phyloP scores from a whole-genome alignment of 2,329 filamentous ascomycete genomes.

The Aspergillus persii region DNA sequence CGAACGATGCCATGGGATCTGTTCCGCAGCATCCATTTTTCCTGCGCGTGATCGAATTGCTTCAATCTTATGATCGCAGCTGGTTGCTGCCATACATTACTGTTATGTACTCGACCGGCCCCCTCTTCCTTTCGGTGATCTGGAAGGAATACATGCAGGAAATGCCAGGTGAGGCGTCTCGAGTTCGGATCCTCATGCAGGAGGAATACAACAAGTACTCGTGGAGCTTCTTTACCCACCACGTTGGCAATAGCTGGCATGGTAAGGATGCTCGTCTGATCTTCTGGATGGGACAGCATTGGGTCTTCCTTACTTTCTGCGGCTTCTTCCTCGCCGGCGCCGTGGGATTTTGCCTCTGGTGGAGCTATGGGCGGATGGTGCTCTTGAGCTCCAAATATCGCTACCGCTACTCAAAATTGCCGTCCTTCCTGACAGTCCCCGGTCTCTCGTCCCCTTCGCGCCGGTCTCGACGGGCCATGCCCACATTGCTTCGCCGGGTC shows the following conservation, averaged over 20 bases:
- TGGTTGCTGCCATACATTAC: conserved; percentile 73
- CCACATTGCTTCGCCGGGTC: conserved; percentile 36
- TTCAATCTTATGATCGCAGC: conserved; percentile 66
- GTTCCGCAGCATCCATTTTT: conserved; percentile 74
- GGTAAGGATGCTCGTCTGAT: conserved; percentile 62
- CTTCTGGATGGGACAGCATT: conserved; percentile 62
- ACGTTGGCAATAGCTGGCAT: conserved; percentile 66
- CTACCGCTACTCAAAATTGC: conserved; percentile 38
- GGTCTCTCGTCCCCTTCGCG: conserved; percentile 35
- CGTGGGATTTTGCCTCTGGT: conserved; percentile 50
- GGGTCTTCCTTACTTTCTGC: conserved; percentile 53
- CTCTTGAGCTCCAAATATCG: conserved; percentile 41
- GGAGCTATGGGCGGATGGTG: conserved; percentile 49
- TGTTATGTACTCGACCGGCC: conserved; percentile 76
- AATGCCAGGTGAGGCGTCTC: conserved; percentile 43
- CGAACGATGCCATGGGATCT: conserved; percentile 76
- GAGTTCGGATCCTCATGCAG: conserved; percentile 66
- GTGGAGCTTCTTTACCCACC: conserved; percentile 71
- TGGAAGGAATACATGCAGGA: conserved; percentile 69
- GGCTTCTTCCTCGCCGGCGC: conserved; percentile 51
- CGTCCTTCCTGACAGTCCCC: conserved; percentile 24
- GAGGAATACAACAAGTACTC: conserved; percentile 66
- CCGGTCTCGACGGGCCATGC: conserved; percentile 33
- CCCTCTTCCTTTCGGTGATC: conserved; percentile 71
- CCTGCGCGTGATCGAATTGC: conserved; percentile 63